Base-by-base conservation (phyloP, 306 rosid genomes). In the Oemleria cerasiformis region DNA sequence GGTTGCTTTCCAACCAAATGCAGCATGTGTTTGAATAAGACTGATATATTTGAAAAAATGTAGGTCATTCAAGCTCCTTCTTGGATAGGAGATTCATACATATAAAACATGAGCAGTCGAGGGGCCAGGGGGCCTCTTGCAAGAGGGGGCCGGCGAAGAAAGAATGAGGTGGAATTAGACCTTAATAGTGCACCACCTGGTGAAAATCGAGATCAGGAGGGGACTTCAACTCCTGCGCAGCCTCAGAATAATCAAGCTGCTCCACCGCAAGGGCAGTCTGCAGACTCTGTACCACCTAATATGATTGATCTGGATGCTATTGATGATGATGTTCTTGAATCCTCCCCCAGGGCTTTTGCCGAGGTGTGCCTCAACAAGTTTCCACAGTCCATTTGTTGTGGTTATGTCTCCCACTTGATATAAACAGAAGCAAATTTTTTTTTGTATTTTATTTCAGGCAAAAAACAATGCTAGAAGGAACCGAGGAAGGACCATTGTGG, bases 241-340 rank as follows among this genome's bases (percentile, higher is more conserved):
- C 58, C 47, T 56, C 85, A 78, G 63, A 65, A 30, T 19, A 40
- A 39, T 30, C 81, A 69, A 58, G 50, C 71, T 63, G 71, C 70
- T 56, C 79, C 67, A 54, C 79, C 49, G 43, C 84, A 59, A 20
- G 77, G 48, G 6, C 79, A n/a, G 55, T 54, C 57, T 30, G 36
- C 36, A 30, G 36, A 30, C 3, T 3, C 36, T 51, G 67, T 57
- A 36, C 85, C 79, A 38, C 79, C 86, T 60, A 38, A 82, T 15
- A 65, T 34, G 74, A 89, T 94, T 75, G 96, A 94, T 76, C 88
- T 94, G 68, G 99, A 91, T 72, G 95, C 90, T 79, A 78, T 86
- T 71, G 99, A 94, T 59, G 99, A 91, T 47, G 98, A 93, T 85
- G 91, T 89, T 72, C 16, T 68, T 72, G 94, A 84, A 84, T 88